Base-by-base conservation (phyloP, 148 eudicot genomes). In the Rhododendron molle region DNA sequence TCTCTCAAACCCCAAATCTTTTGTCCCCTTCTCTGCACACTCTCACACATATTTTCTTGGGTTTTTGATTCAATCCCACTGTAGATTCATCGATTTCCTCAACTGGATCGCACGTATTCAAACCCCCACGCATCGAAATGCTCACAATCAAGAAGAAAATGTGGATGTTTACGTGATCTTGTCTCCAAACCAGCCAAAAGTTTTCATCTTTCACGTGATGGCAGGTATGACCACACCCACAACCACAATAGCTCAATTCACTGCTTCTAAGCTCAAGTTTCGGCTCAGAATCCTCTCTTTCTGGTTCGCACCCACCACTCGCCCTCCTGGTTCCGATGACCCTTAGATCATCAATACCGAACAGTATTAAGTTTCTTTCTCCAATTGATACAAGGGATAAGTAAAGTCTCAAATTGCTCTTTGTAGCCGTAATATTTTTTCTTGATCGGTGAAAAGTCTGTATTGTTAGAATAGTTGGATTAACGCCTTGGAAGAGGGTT, bases 271-370 rank as follows among this genome's bases (percentile, higher is more conserved):
- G 23, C 90, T 85, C 60, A 88, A 65, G 15, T 84, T 85, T 73
- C 93, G 76, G 54, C 84, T 83, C 26, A 85, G 87, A 54, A 86
- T 88, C 85, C 91, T 92, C 56, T 90, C 91, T 50, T 89, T 89
- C 56, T 90, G 94, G 94, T 89, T 90, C 65, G 89, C 94, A 0
- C 94, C 92, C 80, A 89, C 92, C 78, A 92, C 91, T 82, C 92
- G 91, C 28, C 94, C 92, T 3, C 94, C 94, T 56, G 94, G 94
- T 80, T 62, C 78, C 83, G 84, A 76, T 7, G 90, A 86, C 80
- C 92, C 90, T 23, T 86, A 82, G 43, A 38, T 32, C 44, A 3
- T 4, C 16, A 13, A 60, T n/a, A 85, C 32, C 32, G 0, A 16
- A 62, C 28, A n/a, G 28, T 1, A 13, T 34, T 54, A 34, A 0